Base-by-base conservation (phyloP, 768 basidiomycete genomes). In the Leccinellum albellum region DNA sequence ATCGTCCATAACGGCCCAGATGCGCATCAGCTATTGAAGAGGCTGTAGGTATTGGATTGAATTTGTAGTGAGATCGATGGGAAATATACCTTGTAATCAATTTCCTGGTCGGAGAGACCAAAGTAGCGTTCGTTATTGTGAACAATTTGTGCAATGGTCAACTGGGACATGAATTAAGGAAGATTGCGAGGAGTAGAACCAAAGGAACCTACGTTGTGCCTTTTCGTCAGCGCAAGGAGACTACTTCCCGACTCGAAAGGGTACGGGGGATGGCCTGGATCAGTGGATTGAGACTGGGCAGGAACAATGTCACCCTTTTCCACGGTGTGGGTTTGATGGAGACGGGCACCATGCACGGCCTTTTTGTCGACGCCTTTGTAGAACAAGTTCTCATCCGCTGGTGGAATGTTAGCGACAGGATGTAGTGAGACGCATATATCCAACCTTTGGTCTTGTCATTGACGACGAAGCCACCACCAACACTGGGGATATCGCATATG, bases 391-490 rank as follows among this genome's bases (percentile, higher is more conserved):
- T 98, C 95, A 63, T 93, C 93, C 54, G 87, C 91, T 89, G 55
- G 1, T 40, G 50, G 4, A 55, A 48, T 12, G 35, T 68, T 4
- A 49, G 55, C 13, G 13, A 33, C 51, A 51, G 10, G 23, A 10
- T 17, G 23, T 45, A 42, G 24, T 10, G 17, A 28, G 5, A n/a
- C 6, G 47, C 37, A 46, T 24, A 12, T 6, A 15, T 45, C 60
- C 56, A 62, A 87, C 90, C 86, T 78, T 94, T 88, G 2, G 94
- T 97, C 70, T 93, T 90, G 40, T 94, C 91, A 65, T 97, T 97
- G 24, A 97, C 93, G 3, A 96, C 94, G 68, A 96, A 97, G 3
- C 94, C 94, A 45, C 94, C 94, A 3, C 94, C 93, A 50, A 97
- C 93, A 54, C 89, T 85, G 48, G 26, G 48, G 28, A 21, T 24